These are phyloP conservation scores for Entonaema liquescens DNA, from an alignment of 495 filamentous ascomycete species.

Conservation along the genomic window DNA sequence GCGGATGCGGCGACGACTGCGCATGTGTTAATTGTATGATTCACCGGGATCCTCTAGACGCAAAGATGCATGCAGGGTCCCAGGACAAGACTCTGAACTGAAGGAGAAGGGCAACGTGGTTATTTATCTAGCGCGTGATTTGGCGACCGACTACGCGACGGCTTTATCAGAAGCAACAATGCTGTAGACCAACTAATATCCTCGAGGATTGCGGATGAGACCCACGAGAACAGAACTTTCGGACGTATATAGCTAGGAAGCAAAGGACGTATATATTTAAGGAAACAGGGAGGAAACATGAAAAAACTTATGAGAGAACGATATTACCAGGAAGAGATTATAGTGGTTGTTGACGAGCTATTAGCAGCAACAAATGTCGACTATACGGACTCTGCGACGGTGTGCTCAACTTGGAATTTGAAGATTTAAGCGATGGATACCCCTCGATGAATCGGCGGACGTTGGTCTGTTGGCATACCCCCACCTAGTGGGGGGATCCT, in stretches of 20 bases:
- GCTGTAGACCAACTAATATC: slow-evolving; percentile 27
- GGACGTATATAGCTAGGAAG: slow-evolving; percentile 16
- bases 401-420: slow-evolving; percentile 6
- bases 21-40: slow-evolving; percentile 60
- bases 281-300: not conserved
- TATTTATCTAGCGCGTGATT: not conserved
- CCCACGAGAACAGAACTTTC: not conserved
- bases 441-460: slow-evolving; percentile 12
- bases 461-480: slow-evolving; percentile 12
- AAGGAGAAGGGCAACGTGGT: not conserved
- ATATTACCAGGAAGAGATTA: not conserved
- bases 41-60: slow-evolving; percentile 36
- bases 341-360: not conserved
- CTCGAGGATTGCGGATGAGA: slow-evolving; percentile 10
- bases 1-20: slow-evolving; percentile 63
- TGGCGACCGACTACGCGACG: not conserved
- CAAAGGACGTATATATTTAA: slow-evolving; percentile 6
- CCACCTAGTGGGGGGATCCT: slow-evolving; percentile 17
- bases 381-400: not conserved
- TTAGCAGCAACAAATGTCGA: not conserved
- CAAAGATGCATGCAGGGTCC: slow-evolving; percentile 8
- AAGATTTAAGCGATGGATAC: slow-evolving; percentile 7
- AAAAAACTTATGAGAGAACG: not conserved
- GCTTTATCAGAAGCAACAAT: not conserved
- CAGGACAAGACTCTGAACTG: slow-evolving; percentile 20